Percentiles rank a stretch among this genome's conserved stretches.
phyloP scores from a whole-genome alignment of 345 rosid species.

The Lumnitzera racemosa region DNA sequence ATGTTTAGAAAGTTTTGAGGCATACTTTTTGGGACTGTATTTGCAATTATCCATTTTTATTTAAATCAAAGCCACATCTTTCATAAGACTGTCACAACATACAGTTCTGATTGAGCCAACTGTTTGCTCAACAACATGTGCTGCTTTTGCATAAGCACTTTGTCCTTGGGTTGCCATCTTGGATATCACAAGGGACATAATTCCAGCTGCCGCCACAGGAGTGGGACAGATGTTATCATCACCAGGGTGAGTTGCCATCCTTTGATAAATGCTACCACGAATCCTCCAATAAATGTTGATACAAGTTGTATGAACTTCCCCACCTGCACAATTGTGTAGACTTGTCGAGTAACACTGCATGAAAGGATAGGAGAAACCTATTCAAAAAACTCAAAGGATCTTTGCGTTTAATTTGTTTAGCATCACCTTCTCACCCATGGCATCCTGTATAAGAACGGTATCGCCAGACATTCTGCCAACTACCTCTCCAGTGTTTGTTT shows the following conservation, averaged over 20 bases:
- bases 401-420: too few relatives aligned
- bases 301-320: slow-evolving; percentile 67
- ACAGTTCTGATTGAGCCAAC: slow-evolving; percentile 74
- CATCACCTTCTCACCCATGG: slow-evolving; percentile 78
- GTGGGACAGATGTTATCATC: slow-evolving; percentile 55
- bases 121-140: slow-evolving; percentile 52
- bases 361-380: too few relatives aligned
- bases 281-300: slow-evolving; percentile 70
- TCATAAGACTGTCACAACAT: slow-evolving; percentile 3
- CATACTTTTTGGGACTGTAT: too few relatives aligned
- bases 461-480: slow-evolving; percentile 81
- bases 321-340: slow-evolving; percentile 31
- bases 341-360: too few relatives aligned
- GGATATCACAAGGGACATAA: slow-evolving; percentile 32
- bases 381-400: too few relatives aligned
- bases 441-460: slow-evolving; percentile 75
- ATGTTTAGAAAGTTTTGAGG: too few relatives aligned
- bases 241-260: slow-evolving; percentile 94
- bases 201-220: slow-evolving; percentile 48
- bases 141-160: slow-evolving; percentile 57
- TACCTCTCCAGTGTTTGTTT: slow-evolving; percentile 71
- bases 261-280: slow-evolving; percentile 49
- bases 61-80: too few relatives aligned
- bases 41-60: too few relatives aligned
- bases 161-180: slow-evolving; percentile 52